A percentile compares a stretch with the other conserved stretches of the same genome.
phyloP scores from a whole-genome alignment of 208 protist genomes.

The Crithidia sp. region DNA sequence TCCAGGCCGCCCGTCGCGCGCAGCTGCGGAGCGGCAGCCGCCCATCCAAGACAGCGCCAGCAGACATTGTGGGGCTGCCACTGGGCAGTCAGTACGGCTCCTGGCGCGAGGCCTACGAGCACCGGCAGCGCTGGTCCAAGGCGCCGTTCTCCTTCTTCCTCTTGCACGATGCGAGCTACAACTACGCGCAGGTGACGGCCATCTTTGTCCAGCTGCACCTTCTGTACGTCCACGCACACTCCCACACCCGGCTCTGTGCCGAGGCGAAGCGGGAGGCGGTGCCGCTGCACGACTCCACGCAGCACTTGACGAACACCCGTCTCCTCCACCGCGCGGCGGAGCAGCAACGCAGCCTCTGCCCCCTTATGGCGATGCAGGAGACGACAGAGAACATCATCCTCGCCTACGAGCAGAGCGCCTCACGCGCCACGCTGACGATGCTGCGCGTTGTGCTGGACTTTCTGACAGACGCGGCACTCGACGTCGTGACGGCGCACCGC shows the following conservation, averaged over 20 bases:
- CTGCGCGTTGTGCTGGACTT: constrained; percentile 66
- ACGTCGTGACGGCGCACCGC: constrained; percentile 59
- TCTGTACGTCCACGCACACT: constrained; percentile 55
- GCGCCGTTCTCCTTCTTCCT: constrained; percentile 86
- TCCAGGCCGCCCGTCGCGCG: constrained; percentile 33
- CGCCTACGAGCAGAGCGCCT: constrained; percentile 75
- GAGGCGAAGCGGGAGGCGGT: constrained; percentile 35
- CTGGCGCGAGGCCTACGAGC: constrained; percentile 84
- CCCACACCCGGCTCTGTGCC: constrained; percentile 55
- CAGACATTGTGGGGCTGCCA: constrained; percentile 70
- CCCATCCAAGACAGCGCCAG: constrained; percentile 17
- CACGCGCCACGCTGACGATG: constrained; percentile 73
- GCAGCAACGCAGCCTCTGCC: constrained; percentile 48
- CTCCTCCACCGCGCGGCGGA: constrained; percentile 28
- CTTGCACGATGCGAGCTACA: constrained; percentile 82
- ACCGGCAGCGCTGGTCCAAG: constrained; percentile 69
- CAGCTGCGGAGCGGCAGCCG: constrained; percentile 23
- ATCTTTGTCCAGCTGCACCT: constrained; percentile 72
- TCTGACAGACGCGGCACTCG: constrained; percentile 77
- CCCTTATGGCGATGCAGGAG: constrained; percentile 72
- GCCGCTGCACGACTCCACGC: constrained; percentile 28
- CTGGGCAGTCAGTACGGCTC: constrained; percentile 86
- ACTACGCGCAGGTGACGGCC: constrained; percentile 80
- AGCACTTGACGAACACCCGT: constrained; percentile 21
- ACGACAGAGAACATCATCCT: constrained; percentile 80